Base-by-base conservation (phyloP, 2,329 filamentous ascomycete species). In the Hortaea werneckii region DNA sequence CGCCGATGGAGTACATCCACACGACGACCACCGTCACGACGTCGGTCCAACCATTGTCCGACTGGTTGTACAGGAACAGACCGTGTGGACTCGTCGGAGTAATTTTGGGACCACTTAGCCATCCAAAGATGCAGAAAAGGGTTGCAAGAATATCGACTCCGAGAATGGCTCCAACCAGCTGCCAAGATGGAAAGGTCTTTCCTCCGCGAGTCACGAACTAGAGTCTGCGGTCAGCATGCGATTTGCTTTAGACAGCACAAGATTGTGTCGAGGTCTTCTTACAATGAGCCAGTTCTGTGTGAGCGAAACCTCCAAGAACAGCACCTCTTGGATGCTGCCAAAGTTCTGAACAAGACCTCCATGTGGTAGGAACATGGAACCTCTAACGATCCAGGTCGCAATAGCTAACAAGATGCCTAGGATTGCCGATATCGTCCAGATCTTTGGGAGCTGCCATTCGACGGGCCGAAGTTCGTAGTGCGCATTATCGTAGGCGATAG, bases 371-470 rank as follows among this genome's bases (percentile, higher is more conserved):
- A 79, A 87, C 60, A 87, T 68, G 41, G 82, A 76, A 43, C 78
- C 83, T 59, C 83, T 83, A 53, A 86, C 70, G 60, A 87, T 72
- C 83, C 83, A 87, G 57, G 83, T 87, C 49, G 72, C 83, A 39
- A 77, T 62, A 45, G 83, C 83, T 37, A 87, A 80, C 39, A 86
- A 68, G 29, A 77, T 54, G 65, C 83, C 83, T 42, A 87, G 76
- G 49, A 83, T 69, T 54, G 83, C 72, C 51, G 77, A 82, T 59
- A 87, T 85, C 54, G 87, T 75, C 83, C 83, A 87, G 63, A 87
- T 87, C 75, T 87, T 87, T 53, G 83, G 82, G 53, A 87, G 65
- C 69, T 87, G 83, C 83, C 83, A 87, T 66, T 87, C 83, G 58
- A 87, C 83, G 10, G 83, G 83, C 35, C 83, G 79, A 49, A 74